These are phyloP conservation scores for Vitis cinerea DNA, from an alignment of 164 flowering plant genomes.

Conservation along the genomic window DNA sequence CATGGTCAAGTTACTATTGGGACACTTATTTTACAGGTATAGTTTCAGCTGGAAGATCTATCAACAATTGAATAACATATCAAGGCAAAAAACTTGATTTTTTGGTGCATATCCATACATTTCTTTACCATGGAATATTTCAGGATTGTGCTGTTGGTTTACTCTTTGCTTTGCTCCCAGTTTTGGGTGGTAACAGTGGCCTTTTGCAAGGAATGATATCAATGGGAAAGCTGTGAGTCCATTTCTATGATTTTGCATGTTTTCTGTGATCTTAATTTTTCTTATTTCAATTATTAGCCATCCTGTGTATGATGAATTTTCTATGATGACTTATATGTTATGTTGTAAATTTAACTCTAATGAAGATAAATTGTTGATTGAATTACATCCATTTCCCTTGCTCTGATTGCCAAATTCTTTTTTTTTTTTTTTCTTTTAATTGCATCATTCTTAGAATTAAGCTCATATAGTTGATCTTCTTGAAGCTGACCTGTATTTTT, in stretches of 20 bases:
- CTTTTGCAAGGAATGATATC: conserved; percentile 71
- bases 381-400: background rate
- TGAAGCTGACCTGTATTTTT: background rate
- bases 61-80: background rate
- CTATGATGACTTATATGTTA: too few relatives aligned
- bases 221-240: conserved; percentile 82
- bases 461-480: background rate
- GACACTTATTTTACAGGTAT: conserved; percentile 92
- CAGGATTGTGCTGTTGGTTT: conserved; percentile 99
- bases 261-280: conserved; percentile 1
- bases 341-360: too few relatives aligned
- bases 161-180: conserved; percentile 95
- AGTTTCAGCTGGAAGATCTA: background rate
- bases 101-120: conserved; percentile 1
- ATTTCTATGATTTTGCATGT: background rate
- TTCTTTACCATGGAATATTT: conserved; percentile 14
- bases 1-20: conserved; percentile 98
- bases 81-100: background rate
- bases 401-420: background rate
- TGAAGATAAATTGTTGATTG: background rate
- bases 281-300: background rate
- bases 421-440: background rate
- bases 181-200: conserved; percentile 92
- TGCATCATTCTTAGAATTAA: background rate
- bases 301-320: too few relatives aligned